Base-by-base conservation (phyloP, 2,329 filamentous ascomycete genomes). In the Aciculosporium take region DNA sequence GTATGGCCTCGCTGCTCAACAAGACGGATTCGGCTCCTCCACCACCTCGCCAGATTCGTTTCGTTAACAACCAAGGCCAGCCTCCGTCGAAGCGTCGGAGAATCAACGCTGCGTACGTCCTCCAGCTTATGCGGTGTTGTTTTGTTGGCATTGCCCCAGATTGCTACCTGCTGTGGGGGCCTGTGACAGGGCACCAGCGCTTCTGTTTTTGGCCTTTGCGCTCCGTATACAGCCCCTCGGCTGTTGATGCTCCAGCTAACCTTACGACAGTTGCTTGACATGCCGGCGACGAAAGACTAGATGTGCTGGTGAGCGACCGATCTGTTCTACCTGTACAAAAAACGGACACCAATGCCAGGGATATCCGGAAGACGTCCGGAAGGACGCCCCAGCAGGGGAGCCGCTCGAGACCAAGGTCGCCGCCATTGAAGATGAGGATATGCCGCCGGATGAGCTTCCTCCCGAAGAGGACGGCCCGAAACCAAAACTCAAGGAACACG, bases 21-120 rank as follows among this genome's bases (percentile, higher is more conserved):
- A 54, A 55, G 52, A 52, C 55, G 51, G 58, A 61, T 44, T 51
- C 54, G 63, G 53, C 48, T 48, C 55, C 49, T 46, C 63, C 67
- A 35, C 69, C 64, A 43, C 76, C 41, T 29, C 45, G 73, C 58
- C 71, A 73, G 57, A 84, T 85, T 50, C 80, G 83, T 51, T 89
- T 88, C 58, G 83, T 89, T 51, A 83, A 85, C 49, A 86, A 80
- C 53, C 81, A 87, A 62, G 83, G 84, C 47, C 81, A 84, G 49
- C 84, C 84, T 37, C 82, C 84, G 46, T 80, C 81, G 21, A 89
- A 88, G 62, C 71, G 83, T 52, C 73, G 84, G 56, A 72, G 84
- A 52, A 84, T 89, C 54, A 85, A 80, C 62, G 80, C 83, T 53
- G 84, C 84, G 76, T 84, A 69, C 61, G 78, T 71, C 37, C 29